phyloP scores from a whole-genome alignment of 768 basidiomycete genomes.

The Rhodotorula graminis region DNA sequence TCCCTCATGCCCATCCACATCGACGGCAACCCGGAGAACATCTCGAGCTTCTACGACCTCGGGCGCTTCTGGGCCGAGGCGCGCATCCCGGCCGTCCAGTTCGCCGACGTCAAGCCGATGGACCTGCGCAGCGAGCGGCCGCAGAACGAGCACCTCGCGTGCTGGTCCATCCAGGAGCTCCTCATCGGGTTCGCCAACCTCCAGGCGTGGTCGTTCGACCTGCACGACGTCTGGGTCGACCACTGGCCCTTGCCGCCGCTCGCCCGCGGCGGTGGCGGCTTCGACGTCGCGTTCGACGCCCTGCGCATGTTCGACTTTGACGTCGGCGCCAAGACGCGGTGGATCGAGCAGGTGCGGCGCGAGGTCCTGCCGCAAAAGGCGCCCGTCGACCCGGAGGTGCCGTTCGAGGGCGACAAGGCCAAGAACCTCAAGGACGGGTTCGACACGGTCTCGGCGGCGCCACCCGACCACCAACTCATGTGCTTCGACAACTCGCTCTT shows the following conservation, averaged over 20 bases:
- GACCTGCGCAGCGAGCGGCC: background rate
- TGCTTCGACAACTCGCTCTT: conserved; percentile 40
- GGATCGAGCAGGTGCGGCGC: conserved; percentile 15
- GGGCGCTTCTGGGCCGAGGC: conserved; percentile 29
- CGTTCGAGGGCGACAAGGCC: background rate
- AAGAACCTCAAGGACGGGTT: conserved; percentile 35
- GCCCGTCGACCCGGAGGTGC: background rate
- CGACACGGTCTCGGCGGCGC: background rate
- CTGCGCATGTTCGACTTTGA: conserved; percentile 32
- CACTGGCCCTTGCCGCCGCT: conserved; percentile 33
- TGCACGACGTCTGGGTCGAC: conserved; percentile 28
- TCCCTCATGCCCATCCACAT: conserved; percentile 34
- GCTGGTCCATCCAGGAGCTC: conserved; percentile 35
- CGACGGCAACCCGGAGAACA: conserved; percentile 16
- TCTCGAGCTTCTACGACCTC: conserved; percentile 36
- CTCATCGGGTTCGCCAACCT: conserved; percentile 27
- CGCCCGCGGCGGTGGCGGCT: conserved; percentile 17
- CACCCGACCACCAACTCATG: conserved; percentile 30
- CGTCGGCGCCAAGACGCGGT: background rate
- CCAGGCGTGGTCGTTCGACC: conserved; percentile 18
- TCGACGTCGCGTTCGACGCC: conserved; percentile 34
- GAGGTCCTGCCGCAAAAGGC: conserved; percentile 25
- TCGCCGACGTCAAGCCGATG: conserved; percentile 13
- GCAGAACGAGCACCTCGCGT: conserved; percentile 27
- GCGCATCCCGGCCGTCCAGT: conserved; percentile 31